A percentile compares a stretch with the other conserved stretches of the same genome.
Conservation (phyloP, 2,329 filamentous ascomycete genomes). For the Amesomyces nigricolor region DNA sequence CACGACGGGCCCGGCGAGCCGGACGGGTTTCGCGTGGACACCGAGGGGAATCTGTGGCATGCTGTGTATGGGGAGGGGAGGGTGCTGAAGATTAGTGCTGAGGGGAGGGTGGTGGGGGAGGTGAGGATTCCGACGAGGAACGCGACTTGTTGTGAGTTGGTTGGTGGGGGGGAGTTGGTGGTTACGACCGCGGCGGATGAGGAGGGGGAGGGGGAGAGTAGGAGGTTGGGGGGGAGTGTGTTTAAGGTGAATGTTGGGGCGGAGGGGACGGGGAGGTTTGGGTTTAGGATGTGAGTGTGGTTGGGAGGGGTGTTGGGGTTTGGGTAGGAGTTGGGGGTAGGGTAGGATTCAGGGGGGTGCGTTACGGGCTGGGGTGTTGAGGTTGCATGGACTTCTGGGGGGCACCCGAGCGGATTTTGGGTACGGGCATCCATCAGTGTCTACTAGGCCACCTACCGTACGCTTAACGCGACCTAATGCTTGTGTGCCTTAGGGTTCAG, state of each 20-base stretch:
- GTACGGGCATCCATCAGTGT: too few species aligned
- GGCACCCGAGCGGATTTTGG: too few species aligned
- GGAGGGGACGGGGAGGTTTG: constrained; percentile 61
- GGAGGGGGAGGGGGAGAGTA: constrained; percentile 57
- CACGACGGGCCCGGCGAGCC: constrained; percentile 63
- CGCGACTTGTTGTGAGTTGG: constrained; percentile 76
- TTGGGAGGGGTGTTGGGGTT: background rate
- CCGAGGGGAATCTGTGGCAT: constrained; percentile 81
- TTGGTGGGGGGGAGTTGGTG: constrained; percentile 66
- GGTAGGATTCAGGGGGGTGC: too few species aligned
- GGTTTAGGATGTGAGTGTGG: constrained; percentile 33
- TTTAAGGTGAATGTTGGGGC: constrained; percentile 75
- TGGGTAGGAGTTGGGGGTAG: background rate
- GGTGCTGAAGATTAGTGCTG: constrained; percentile 67
- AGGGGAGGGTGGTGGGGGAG: constrained; percentile 67
- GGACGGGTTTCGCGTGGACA: constrained; percentile 81
- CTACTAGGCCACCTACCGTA: too few species aligned
- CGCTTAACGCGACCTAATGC: too few species aligned
- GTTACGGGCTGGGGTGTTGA: too few species aligned
- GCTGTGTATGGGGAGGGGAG: constrained; percentile 74
- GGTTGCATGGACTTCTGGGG: too few species aligned
- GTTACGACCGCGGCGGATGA: constrained; percentile 72
- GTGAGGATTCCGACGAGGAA: constrained; percentile 71
- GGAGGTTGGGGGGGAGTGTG: constrained; percentile 63
- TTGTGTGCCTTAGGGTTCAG: too few species aligned